Percentiles rank a stretch among this genome's conserved stretches.
Evolutionary conservation across 2,329 filamentous ascomycete species (phyloP).

Genomic region (Penicillium sp.): DNA sequence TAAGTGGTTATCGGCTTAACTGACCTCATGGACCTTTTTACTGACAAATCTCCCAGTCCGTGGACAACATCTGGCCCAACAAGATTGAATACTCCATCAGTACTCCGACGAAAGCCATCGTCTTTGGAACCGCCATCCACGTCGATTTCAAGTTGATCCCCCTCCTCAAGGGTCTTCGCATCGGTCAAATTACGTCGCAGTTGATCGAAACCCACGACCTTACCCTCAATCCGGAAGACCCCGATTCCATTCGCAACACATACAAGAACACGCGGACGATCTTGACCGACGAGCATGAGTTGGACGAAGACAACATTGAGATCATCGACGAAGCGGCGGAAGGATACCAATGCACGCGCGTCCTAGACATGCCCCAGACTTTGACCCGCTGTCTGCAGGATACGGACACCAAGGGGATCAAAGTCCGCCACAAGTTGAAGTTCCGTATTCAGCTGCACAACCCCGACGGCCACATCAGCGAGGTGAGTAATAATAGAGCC

Average conservation of each 20-base stretch:
- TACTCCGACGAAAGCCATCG: conserved; percentile 88
- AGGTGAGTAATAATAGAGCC: conserved; percentile 53
- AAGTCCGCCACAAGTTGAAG: conserved; percentile 88
- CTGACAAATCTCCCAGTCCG: conserved; percentile 51
- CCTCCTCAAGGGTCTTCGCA: conserved; percentile 79
- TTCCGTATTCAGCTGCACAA: conserved; percentile 89
- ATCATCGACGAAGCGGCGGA: conserved; percentile 58
- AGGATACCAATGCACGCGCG: conserved; percentile 59
- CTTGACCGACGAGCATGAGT: conserved; percentile 64
- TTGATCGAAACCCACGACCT: conserved; percentile 77
- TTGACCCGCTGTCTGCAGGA: conserved; percentile 85
- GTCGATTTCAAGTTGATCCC: conserved; percentile 86
- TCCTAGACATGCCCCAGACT: conserved; percentile 71
- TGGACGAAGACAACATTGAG: conserved; percentile 62
- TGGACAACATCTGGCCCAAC: conserved; percentile 96
- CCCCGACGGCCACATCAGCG: conserved; percentile 89
- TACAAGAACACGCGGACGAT: conserved; percentile 66
- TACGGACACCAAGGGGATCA: conserved; percentile 83
- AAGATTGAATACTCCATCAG: conserved; percentile 95
- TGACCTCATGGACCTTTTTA: neutral
- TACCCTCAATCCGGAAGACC: conserved; percentile 51
- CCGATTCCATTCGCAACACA: conserved; percentile 40
- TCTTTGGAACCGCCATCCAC: conserved; percentile 83
- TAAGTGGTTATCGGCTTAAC: conserved; percentile 22
- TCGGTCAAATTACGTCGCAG: conserved; percentile 78